phyloP scores from a whole-genome alignment of 192 early-diverging fungal genomes.

The Coemansia sp. region DNA sequence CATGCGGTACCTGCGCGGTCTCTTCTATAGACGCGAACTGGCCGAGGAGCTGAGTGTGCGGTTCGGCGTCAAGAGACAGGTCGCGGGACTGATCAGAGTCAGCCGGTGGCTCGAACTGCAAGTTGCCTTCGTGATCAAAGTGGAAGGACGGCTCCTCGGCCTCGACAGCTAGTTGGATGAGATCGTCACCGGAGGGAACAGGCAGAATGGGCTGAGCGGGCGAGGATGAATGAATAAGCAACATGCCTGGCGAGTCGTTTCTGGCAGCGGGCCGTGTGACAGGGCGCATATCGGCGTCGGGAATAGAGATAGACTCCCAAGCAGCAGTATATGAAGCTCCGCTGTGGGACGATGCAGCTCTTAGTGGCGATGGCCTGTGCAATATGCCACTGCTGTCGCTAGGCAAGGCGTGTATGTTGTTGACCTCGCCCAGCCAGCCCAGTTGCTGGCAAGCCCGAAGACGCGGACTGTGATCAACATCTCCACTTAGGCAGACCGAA shows the following conservation, averaged over 20 bases:
- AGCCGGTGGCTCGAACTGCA: conserved; percentile 18
- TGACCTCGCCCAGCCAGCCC: conserved; percentile 18
- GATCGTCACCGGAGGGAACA: not conserved
- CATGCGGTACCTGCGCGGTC: not conserved
- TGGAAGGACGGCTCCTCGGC: conserved; percentile 10
- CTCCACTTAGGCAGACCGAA: not conserved
- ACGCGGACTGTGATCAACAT: not conserved
- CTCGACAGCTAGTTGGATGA: not conserved
- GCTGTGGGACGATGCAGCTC: not conserved
- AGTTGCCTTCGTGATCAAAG: conserved; percentile 39
- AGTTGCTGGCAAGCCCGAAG: conserved; percentile 13
- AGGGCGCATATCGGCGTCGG: not conserved
- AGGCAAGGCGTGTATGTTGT: not conserved
- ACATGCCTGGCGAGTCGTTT: not conserved
- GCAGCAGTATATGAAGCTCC: conserved; percentile 4
- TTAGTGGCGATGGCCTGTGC: not conserved
- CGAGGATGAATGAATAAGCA: not conserved
- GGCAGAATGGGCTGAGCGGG: not conserved
- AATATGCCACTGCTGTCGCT: not conserved
- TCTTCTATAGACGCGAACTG: not conserved
- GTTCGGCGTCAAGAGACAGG: not conserved
- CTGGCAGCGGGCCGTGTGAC: not conserved
- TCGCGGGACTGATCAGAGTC: not conserved
- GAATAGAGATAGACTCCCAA: conserved; percentile 14
- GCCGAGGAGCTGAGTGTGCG: not conserved